A percentile compares a stretch with the other conserved stretches of the same genome.
phyloP scores from a whole-genome alignment of 23 red algal genomes.

The Pyropia haitanensis region DNA sequence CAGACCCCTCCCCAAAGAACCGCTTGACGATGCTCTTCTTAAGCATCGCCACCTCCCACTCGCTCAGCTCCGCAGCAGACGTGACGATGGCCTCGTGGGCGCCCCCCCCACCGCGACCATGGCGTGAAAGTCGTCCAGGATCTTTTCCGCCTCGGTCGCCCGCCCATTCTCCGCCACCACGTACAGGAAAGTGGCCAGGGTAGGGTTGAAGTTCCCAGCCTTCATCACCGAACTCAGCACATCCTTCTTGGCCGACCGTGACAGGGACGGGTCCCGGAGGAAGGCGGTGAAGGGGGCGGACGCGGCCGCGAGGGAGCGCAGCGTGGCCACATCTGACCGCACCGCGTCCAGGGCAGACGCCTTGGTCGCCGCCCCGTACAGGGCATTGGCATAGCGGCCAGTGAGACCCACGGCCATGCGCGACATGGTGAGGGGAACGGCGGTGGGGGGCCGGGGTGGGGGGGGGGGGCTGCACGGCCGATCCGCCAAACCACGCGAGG shows the following conservation, averaged over 20 bases:
- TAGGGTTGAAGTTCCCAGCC: slow-evolving; percentile 15
- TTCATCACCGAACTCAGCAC: slow-evolving; percentile 25
- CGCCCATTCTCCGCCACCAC: slow-evolving; percentile 82
- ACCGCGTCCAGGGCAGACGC: slow-evolving; percentile 38
- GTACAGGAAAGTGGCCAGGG: slow-evolving; percentile 44
- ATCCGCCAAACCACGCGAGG: no score
- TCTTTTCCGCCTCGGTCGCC: slow-evolving; percentile 23
- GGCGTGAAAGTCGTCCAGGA: slow-evolving; percentile 48
- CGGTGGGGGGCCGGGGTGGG: no score
- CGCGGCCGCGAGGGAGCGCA: slow-evolving; percentile 23
- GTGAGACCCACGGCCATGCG: slow-evolving; percentile 15
- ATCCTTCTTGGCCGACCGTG: slow-evolving; percentile 46
- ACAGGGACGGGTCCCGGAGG: slow-evolving; percentile 56
- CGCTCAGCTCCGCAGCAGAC: slow-evolving; percentile 47
- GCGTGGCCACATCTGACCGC: slow-evolving; percentile 21
- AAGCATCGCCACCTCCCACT: slow-evolving; percentile 73
- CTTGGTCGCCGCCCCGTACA: slow-evolving; percentile 54
- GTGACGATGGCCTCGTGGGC: slow-evolving; percentile 51
- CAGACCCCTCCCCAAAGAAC: slow-evolving; percentile 62
- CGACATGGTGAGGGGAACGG: no score
- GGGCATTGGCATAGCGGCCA: slow-evolving; percentile 58
- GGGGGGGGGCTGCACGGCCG: no score
- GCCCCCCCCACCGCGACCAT: slow-evolving; percentile 46
- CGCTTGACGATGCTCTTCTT: slow-evolving; percentile 64
- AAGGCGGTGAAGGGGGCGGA: slow-evolving; percentile 30